phyloP scores from a whole-genome alignment of 2,329 filamentous ascomycete genomes.

The Escovopsis weberi region DNA sequence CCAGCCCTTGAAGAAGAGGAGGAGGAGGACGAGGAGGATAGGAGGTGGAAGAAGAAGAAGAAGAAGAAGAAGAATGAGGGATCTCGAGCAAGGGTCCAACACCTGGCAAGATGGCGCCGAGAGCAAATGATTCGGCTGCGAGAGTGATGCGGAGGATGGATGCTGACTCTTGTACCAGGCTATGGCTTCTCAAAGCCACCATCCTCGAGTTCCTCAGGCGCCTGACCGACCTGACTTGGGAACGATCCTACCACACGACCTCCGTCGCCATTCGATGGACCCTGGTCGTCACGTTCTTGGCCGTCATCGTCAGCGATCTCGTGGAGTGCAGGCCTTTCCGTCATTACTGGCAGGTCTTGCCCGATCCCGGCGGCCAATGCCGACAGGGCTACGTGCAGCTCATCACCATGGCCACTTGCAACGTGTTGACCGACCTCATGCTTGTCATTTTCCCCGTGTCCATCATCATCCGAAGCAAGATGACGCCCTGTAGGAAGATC shows the following conservation, averaged over 20 bases:
- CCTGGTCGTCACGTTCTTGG: constrained; percentile 64
- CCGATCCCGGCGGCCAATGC: constrained; percentile 74
- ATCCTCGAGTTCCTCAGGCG: constrained; percentile 86
- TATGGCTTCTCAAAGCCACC: constrained; percentile 85
- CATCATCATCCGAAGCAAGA: constrained; percentile 66
- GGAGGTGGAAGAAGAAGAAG: too few species aligned
- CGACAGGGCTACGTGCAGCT: constrained; percentile 79
- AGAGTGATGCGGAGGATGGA: not conserved
- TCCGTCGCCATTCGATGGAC: constrained; percentile 61
- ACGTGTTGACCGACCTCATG: constrained; percentile 77
- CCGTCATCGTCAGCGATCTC: constrained; percentile 67
- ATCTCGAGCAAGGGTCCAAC: too few species aligned
- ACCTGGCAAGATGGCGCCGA: too few species aligned
- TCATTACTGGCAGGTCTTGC: constrained; percentile 68
- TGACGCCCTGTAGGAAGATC: constrained; percentile 63
- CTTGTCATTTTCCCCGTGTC: constrained; percentile 82
- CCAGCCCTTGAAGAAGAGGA: too few species aligned
- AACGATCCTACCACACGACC: constrained; percentile 56
- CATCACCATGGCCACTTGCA: constrained; percentile 76
- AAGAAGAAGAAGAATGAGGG: too few species aligned
- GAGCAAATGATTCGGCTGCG: not conserved
- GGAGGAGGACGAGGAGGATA: too few species aligned
- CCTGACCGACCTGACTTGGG: constrained; percentile 71
- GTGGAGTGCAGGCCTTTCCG: constrained; percentile 66
- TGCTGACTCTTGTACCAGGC: constrained; percentile 40